These are phyloP conservation scores for Urochloa ruziziensis DNA, from an alignment of 176 grass and related monocot genomes.

Conservation along the genomic window DNA sequence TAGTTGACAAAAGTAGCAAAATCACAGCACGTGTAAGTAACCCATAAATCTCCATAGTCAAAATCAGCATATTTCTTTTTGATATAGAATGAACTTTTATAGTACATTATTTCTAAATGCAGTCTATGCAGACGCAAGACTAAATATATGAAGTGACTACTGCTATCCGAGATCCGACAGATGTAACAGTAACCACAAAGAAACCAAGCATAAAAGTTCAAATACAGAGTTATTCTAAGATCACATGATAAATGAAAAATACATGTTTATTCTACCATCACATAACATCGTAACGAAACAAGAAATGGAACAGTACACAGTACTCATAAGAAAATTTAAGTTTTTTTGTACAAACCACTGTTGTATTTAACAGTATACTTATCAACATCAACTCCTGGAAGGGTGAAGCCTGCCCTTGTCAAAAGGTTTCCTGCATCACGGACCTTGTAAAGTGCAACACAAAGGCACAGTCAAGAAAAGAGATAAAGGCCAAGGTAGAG, in stretches of 20 bases:
- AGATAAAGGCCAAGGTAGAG: not conserved
- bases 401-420: slow-evolving; percentile 84
- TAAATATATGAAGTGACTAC: not conserved
- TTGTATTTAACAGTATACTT: slow-evolving; percentile 84
- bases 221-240: not conserved
- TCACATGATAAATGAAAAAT: no score
- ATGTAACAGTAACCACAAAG: not conserved
- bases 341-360: slow-evolving; percentile 55
- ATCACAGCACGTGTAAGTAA: slow-evolving; percentile 5
- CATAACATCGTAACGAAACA: not conserved
- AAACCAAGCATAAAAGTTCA: not conserved
- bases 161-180: slow-evolving; percentile 9
- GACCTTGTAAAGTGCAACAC: slow-evolving; percentile 56
- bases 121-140: not conserved
- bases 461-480: slow-evolving; percentile 5
- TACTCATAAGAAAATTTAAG: not conserved
- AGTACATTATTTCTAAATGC: not conserved
- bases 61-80: not conserved
- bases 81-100: not conserved
- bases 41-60: not conserved
- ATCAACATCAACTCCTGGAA: slow-evolving; percentile 94
- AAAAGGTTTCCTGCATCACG: slow-evolving; percentile 94
- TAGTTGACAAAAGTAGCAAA: slow-evolving; percentile 35
- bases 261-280: slow-evolving; percentile 24
- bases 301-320: slow-evolving; percentile 2